Evolutionary conservation across 202 grass and related monocot genomes (phyloP).

Genomic region (Saccharum hybrid): DNA sequence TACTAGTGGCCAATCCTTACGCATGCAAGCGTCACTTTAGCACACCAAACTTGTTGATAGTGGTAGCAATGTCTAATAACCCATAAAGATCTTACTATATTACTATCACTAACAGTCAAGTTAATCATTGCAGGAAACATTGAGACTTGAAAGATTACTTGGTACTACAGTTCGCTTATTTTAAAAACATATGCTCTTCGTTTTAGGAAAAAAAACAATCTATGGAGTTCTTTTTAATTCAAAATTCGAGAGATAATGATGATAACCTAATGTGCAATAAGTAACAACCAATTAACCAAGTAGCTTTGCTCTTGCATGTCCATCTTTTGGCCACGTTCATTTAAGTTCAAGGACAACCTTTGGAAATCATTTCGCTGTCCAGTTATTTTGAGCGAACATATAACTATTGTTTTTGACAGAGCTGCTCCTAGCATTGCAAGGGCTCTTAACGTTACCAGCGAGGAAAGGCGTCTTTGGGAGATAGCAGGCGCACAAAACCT

Average conservation of each 20-base stretch:
- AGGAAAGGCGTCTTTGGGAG: too few species aligned
- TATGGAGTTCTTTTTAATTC: background rate
- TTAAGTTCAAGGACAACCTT: constrained; percentile 3
- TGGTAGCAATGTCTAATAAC: constrained; percentile 15
- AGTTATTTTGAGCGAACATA: constrained; percentile 17
- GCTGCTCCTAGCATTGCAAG: too few species aligned
- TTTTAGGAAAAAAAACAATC: background rate
- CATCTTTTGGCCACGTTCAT: constrained; percentile 1
- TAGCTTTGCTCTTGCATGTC: background rate
- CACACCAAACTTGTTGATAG: background rate
- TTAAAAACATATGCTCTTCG: background rate
- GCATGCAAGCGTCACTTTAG: constrained; percentile 1
- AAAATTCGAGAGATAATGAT: background rate
- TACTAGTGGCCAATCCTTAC: constrained; percentile 19
- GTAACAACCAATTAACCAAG: constrained; percentile 1
- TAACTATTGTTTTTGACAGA: too few species aligned
- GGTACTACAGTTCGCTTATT: background rate
- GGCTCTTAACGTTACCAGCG: too few species aligned
- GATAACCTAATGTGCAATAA: background rate
- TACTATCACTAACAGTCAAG: constrained; percentile 24
- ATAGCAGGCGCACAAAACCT: too few species aligned
- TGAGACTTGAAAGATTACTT: background rate
- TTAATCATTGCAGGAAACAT: background rate
- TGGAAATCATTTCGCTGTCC: background rate
- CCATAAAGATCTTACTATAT: background rate